phyloP scores from a whole-genome alignment of 352 stramenopile genomes.

The Halophytophthora batemanensis region DNA sequence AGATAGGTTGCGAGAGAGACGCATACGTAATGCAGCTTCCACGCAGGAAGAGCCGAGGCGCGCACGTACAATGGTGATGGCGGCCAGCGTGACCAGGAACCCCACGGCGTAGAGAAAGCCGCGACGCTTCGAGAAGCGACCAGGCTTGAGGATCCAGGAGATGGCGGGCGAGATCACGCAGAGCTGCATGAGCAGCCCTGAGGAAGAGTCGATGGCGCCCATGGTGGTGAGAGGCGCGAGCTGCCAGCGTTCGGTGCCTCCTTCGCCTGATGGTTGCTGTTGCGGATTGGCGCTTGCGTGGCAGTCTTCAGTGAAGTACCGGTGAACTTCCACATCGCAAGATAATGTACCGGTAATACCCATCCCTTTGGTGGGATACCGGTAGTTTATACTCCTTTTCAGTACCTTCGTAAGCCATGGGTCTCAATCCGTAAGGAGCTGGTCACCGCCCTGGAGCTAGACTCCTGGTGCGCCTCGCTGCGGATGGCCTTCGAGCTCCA shows the following conservation, averaged over 20 bases:
- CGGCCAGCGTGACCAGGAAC: slow-evolving; percentile 91
- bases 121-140: slow-evolving; percentile 90
- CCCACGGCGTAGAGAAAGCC: slow-evolving; percentile 94
- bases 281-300: not conserved
- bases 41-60: not conserved
- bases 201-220: slow-evolving; percentile 56
- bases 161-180: slow-evolving; percentile 86
- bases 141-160: slow-evolving; percentile 94
- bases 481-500: too few relatives aligned
- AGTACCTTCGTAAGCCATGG: too few relatives aligned
- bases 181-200: slow-evolving; percentile 67
- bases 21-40: not conserved
- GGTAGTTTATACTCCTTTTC: too few relatives aligned
- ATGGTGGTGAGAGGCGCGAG: slow-evolving; percentile 19
- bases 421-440: too few relatives aligned
- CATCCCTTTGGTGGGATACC: too few relatives aligned
- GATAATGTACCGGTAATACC: too few relatives aligned
- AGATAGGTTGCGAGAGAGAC: not conserved
- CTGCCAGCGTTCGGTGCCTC: not conserved
- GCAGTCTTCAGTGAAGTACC: too few relatives aligned
- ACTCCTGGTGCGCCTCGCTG: too few relatives aligned
- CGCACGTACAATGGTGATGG: slow-evolving; percentile 87
- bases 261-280: too few relatives aligned
- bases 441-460: too few relatives aligned
- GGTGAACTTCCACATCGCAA: too few relatives aligned